Percentiles rank a stretch among this genome's conserved stretches.
These are phyloP conservation scores for Talaromyces wortmannii DNA, from an alignment of 495 filamentous ascomycete species.

Conservation along the genomic window DNA sequence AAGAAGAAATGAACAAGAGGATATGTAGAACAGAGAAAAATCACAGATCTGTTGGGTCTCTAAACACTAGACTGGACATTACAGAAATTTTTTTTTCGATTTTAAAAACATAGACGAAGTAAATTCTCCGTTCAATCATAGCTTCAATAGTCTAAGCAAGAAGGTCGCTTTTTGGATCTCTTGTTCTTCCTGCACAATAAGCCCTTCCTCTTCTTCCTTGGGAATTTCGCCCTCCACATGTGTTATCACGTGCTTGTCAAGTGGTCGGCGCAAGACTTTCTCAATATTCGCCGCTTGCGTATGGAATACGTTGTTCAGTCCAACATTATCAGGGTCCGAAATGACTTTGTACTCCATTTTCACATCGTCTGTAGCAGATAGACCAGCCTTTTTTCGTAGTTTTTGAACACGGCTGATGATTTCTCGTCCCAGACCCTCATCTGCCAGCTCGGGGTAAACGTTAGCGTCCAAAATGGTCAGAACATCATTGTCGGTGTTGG, in stretches of 20 bases:
- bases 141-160: conserved; percentile 71
- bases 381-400: conserved; percentile 73
- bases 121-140: conserved; percentile 18
- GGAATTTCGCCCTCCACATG: conserved; percentile 56
- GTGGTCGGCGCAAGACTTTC: conserved; percentile 71
- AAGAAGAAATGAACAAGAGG: conserved; percentile 22
- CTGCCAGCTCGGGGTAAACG: conserved; percentile 64
- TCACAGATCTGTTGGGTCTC: neutral
- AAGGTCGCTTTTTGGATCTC: conserved; percentile 85
- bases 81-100: neutral
- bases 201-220: conserved; percentile 46
- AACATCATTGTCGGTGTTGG: conserved; percentile 78
- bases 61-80: too few relatives aligned
- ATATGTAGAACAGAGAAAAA: neutral
- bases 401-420: conserved; percentile 79
- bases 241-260: conserved; percentile 66
- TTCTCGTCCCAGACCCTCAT: conserved; percentile 73
- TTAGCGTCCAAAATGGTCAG: conserved; percentile 74
- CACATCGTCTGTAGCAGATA: conserved; percentile 77
- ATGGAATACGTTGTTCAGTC: conserved; percentile 67
- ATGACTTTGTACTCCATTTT: conserved; percentile 77
- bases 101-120: neutral
- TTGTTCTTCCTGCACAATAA: conserved; percentile 81
- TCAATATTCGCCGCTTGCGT: conserved; percentile 60
- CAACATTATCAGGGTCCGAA: conserved; percentile 68